A percentile compares a stretch with the other conserved stretches of the same genome.
phyloP scores from a whole-genome alignment of 148 eudicot species.

The Vaccinium macrocarpon region DNA sequence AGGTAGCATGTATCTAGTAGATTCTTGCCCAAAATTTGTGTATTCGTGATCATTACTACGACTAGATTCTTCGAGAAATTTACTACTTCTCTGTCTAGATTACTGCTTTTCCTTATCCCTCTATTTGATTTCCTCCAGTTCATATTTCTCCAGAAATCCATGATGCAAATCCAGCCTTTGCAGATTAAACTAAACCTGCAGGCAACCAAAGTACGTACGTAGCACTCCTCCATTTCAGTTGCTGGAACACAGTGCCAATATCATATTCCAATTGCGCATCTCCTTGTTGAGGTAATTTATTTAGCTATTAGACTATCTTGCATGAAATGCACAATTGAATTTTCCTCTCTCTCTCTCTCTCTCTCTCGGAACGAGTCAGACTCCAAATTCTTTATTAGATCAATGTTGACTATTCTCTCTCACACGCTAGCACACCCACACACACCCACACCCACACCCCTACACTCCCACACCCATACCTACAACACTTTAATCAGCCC shows the following conservation, averaged over 20 bases:
- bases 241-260: neutral
- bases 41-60: neutral
- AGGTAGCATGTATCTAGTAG: neutral
- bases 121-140: neutral
- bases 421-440: neutral
- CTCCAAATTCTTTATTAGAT: neutral
- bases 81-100: neutral
- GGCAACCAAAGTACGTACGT: neutral
- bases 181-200: neutral
- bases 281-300: neutral
- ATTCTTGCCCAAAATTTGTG: neutral
- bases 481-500: neutral
- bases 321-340: neutral
- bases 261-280: neutral
- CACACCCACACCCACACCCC: neutral
- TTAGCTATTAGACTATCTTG: neutral
- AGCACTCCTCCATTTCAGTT: neutral
- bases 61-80: neutral
- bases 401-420: neutral
- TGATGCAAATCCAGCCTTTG: neutral
- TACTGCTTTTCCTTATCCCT: neutral
- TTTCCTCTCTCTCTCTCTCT: neutral
- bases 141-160: neutral
- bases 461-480: neutral
- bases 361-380: neutral